A percentile compares a stretch with the other conserved stretches of the same genome.
Evolutionary conservation across 768 basidiomycete species (phyloP).

Genomic region (Tulasnella sp.): DNA sequence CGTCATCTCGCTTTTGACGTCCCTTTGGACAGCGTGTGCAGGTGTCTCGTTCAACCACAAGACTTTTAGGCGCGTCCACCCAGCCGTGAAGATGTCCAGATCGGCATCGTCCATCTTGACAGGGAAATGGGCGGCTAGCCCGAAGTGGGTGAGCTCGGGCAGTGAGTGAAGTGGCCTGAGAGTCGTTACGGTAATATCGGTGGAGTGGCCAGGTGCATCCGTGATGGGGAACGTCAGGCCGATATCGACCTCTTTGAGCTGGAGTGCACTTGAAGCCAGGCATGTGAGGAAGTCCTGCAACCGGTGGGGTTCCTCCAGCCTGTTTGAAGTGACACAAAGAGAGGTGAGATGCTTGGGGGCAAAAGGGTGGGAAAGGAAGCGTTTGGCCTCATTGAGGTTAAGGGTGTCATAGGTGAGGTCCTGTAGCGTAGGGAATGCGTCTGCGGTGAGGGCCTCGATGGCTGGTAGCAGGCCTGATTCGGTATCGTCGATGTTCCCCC

Average conservation of each 20-base stretch:
- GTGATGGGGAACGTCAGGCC: constrained; percentile 5
- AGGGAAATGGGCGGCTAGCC: constrained; percentile 11
- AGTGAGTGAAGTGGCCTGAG: neutral
- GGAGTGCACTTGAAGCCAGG: neutral
- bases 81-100: constrained; percentile 1
- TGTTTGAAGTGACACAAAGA: constrained; percentile 7
- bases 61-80: neutral
- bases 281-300: constrained; percentile 4
- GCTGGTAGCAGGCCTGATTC: constrained; percentile 2
- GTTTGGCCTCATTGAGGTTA: constrained; percentile 1
- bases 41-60: constrained; percentile 13
- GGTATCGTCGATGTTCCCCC: constrained; percentile 9
- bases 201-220: constrained; percentile 2
- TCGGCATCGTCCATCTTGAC: constrained; percentile 8
- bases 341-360: neutral
- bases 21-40: neutral
- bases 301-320: neutral
- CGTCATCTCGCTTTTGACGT: constrained; percentile 11
- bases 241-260: constrained; percentile 3
- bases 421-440: constrained; percentile 4
- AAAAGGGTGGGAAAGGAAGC: neutral
- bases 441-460: neutral
- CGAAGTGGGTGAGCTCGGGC: constrained; percentile 1
- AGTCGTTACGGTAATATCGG: neutral
- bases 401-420: constrained; percentile 11